Evolutionary conservation across 2,329 filamentous ascomycete genomes (phyloP).

Genomic region (Pseudocercospora ulei): DNA sequence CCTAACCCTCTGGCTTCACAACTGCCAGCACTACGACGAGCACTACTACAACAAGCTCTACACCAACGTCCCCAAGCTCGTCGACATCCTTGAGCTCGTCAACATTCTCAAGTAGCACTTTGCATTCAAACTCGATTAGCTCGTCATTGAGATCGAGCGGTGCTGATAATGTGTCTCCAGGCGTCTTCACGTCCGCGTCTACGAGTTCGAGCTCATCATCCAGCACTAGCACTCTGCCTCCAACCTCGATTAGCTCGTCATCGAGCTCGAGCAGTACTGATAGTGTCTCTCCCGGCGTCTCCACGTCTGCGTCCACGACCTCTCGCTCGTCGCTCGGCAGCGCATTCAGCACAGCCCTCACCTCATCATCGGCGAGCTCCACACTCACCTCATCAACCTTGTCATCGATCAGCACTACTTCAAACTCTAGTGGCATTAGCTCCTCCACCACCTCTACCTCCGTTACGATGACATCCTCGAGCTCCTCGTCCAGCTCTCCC

Average conservation of each 20-base stretch:
- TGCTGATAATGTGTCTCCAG: slow-evolving; percentile 3
- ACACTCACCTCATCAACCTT: slow-evolving; percentile 1
- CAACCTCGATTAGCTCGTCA: background rate
- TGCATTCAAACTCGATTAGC: slow-evolving; percentile 1
- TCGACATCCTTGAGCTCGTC: slow-evolving; percentile 1
- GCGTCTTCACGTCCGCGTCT: background rate
- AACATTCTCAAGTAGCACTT: background rate
- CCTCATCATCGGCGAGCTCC: no score
- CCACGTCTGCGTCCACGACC: slow-evolving; percentile 1
- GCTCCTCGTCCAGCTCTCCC: background rate
- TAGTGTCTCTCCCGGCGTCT: background rate
- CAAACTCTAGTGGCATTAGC: background rate
- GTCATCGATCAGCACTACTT: background rate
- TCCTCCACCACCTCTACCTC: background rate
- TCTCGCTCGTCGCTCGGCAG: background rate
- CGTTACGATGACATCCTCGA: background rate
- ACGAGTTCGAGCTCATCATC: background rate
- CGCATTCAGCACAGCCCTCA: background rate
- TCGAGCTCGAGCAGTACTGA: background rate
- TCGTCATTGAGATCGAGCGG: background rate
- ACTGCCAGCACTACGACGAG: slow-evolving; percentile 1
- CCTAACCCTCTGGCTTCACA: slow-evolving; percentile 1
- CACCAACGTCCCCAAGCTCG: background rate
- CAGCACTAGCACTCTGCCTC: slow-evolving; percentile 1
- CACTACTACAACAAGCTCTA: background rate